Conservation (phyloP, 345 rosid genomes). For the Anastatica hierochuntica region DNA sequence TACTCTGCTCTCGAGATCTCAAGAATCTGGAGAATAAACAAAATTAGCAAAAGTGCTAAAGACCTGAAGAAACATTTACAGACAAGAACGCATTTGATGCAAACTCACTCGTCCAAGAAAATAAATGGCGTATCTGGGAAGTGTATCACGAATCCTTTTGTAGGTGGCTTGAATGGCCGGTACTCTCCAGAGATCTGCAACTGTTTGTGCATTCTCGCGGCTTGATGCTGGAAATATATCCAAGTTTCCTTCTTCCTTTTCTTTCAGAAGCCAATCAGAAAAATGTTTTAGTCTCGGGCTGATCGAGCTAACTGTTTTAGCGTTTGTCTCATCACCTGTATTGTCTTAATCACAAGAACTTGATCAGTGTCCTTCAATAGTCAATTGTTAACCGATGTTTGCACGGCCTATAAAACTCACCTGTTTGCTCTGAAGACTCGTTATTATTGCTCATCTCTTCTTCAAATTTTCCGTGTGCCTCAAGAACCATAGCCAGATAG, state of each 20-base stretch:
- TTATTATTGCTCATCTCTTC: slow-evolving; percentile 33
- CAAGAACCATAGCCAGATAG: slow-evolving; percentile 66
- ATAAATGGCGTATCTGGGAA: slow-evolving; percentile 68
- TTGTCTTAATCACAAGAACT: slow-evolving; percentile 22
- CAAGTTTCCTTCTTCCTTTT: slow-evolving; percentile 57
- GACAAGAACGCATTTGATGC: too few species aligned
- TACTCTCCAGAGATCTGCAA: slow-evolving; percentile 68
- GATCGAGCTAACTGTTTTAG: slow-evolving; percentile 35
- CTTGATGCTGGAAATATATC: slow-evolving; percentile 59
- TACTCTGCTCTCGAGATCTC: slow-evolving; percentile 66
- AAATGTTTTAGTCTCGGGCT: slow-evolving; percentile 45
- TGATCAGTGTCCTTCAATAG: background rate
- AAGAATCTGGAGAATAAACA: slow-evolving; percentile 43
- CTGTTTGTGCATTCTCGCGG: slow-evolving; percentile 51
- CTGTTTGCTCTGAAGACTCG: slow-evolving; percentile 27
- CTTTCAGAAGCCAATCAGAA: slow-evolving; percentile 66
- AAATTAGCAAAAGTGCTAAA: slow-evolving; percentile 22
- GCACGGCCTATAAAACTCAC: slow-evolving; percentile 11
- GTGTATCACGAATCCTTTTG: slow-evolving; percentile 46
- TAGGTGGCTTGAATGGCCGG: slow-evolving; percentile 75
- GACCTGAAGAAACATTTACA: too few species aligned
- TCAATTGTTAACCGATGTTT: background rate
- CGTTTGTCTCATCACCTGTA: slow-evolving; percentile 29
- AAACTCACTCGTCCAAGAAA: slow-evolving; percentile 72
- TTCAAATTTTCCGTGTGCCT: slow-evolving; percentile 62